Evolutionary conservation across 2,329 filamentous ascomycete species (phyloP), one percentile per base, ranked within the genome.

Genomic region (Fusarium protoensiforme): DNA sequence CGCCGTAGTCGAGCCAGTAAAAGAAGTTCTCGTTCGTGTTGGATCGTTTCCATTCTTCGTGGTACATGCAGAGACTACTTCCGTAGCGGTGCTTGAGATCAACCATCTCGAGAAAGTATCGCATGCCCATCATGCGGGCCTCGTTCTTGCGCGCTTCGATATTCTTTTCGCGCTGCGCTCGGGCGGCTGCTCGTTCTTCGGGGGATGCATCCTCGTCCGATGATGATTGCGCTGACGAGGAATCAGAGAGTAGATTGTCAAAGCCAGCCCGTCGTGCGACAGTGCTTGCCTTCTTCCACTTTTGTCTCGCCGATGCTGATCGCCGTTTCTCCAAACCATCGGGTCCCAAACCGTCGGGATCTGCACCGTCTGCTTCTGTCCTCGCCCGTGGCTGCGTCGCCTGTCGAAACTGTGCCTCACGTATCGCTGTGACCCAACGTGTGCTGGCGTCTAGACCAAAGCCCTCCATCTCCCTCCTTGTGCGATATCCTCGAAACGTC

Each of bases 1-100:
- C 92, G 7, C 95, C 95, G 67, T 93, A 87, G 79, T 98, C 95
- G 2, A 98, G 86, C 95, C 95, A 98, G 83, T 95, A 96, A 81
- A 98, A 98, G 87, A 95, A 98, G 79, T 96, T 97, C 80, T 98
- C 92, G 6, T 91, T 89, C 0, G 94, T 96, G 31, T 93, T 86
- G 2, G 90, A 86, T 68, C 88, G 90, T 81, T 94, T 94, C 95
- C 95, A 98, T 73, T 93, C 90, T 67, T 91, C 89, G 78, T 98
- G 95, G 76, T 98, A 98, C 35, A 90, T 88, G 35, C 93, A 87
- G 59, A 98, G 82, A 75, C 96, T 97, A 62, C 91, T 92, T 5
- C 95, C 95, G 78, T 98, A 97, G 5, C 95, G 90, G 80, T 98
- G 95, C 81, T 97, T 95, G 54, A 91, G 84, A 80, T 96, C 93